These are phyloP conservation scores for Aristolochia fimbriata DNA, from an alignment of 164 flowering plant genomes.

Conservation along the genomic window DNA sequence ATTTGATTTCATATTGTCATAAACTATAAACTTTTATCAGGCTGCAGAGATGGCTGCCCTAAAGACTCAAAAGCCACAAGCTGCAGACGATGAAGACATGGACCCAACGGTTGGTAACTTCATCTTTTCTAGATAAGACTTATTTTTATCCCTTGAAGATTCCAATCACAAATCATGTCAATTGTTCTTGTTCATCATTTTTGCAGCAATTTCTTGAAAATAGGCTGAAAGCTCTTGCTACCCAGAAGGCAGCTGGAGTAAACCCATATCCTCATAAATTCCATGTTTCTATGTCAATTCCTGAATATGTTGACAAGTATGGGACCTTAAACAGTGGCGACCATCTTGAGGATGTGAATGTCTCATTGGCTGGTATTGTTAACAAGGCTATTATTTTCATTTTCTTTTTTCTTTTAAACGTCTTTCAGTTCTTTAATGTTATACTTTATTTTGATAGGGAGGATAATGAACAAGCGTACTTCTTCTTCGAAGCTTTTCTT, in stretches of 20 bases:
- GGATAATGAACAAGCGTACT: conserved; percentile 77
- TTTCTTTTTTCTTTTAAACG: not conserved
- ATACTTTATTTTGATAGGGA: conserved; percentile 27
- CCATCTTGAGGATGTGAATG: conserved; percentile 48
- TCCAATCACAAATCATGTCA: not conserved
- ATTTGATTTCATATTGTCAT: too few relatives aligned
- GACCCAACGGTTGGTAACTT: conserved; percentile 65
- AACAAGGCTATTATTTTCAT: not conserved
- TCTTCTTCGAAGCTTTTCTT: conserved; percentile 80
- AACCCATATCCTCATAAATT: conserved; percentile 96
- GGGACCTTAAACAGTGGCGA: conserved; percentile 42
- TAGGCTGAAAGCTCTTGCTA: conserved; percentile 53
- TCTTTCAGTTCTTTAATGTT: too few relatives aligned
- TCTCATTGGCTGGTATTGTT: conserved; percentile 63
- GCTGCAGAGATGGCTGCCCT: conserved; percentile 35
- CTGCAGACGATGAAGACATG: conserved; percentile 85
- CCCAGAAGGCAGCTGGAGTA: conserved; percentile 43
- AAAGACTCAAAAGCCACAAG: conserved; percentile 36
- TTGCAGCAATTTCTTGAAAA: conserved; percentile 91
- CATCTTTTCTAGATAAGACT: not conserved
- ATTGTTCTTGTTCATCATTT: not conserved
- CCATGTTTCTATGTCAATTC: conserved; percentile 40
- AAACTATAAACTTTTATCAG: conserved; percentile 13
- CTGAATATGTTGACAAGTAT: conserved; percentile 49
- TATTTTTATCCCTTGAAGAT: too few relatives aligned